Percentiles rank a stretch among this genome's conserved stretches.
These are phyloP conservation scores for Candolleomyces aberdarensis DNA, from an alignment of 768 basidiomycete species.

Conservation along the genomic window DNA sequence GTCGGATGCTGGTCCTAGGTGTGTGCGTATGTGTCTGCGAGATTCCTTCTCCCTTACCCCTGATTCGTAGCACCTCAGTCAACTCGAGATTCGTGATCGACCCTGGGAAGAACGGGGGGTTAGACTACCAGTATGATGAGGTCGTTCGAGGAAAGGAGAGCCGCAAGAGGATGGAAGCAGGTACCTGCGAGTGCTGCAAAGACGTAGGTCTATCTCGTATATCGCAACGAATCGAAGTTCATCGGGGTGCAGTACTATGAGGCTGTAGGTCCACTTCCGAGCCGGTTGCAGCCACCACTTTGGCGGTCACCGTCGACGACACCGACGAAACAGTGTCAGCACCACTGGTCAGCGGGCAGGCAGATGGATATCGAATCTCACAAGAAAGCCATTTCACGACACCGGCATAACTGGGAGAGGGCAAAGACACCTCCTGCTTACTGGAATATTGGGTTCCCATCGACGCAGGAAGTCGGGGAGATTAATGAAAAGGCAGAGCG, in stretches of 20 bases:
- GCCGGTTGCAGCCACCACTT: constrained; percentile 58
- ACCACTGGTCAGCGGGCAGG: constrained; percentile 9
- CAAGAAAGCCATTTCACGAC: constrained; percentile 67
- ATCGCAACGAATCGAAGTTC: background rate
- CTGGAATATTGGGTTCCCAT: constrained; percentile 89
- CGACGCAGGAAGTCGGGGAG: constrained; percentile 72
- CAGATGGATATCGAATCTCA: constrained; percentile 45
- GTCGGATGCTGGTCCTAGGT: constrained; percentile 20
- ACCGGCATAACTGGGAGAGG: constrained; percentile 68
- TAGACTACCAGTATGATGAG: constrained; percentile 68
- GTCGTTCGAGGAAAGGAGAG: constrained; percentile 68
- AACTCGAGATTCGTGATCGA: constrained; percentile 68
- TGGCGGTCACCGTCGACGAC: constrained; percentile 65
- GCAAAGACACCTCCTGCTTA: constrained; percentile 81
- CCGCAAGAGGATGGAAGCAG: constrained; percentile 64
- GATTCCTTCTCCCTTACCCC: background rate
- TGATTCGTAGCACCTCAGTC: constrained; percentile 37
- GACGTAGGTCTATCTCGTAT: constrained; percentile 45
- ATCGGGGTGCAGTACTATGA: constrained; percentile 64
- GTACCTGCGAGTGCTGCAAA: constrained; percentile 80
- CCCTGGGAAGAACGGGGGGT: constrained; percentile 60
- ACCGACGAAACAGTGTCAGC: constrained; percentile 20
- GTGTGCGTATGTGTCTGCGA: constrained; percentile 12
- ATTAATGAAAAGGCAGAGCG: constrained; percentile 74
- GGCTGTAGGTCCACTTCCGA: constrained; percentile 69